Evolutionary conservation across 176 grass and related monocot species (phyloP).

Genomic region (Dactylis glomerata): DNA sequence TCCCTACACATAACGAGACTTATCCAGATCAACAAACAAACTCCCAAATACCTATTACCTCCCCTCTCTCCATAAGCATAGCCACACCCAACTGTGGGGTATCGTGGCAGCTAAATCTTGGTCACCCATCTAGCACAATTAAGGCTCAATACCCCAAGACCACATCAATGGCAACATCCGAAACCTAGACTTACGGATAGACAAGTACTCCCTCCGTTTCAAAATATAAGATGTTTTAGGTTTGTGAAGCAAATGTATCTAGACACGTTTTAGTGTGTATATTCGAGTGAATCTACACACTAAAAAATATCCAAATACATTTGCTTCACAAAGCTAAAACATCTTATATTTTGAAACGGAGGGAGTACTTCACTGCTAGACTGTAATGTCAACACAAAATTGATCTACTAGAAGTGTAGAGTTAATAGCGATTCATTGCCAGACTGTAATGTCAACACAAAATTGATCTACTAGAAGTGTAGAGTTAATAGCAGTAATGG

Average conservation of each 20-base stretch:
- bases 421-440: neutral
- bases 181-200: neutral
- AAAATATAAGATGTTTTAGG: too few relatives aligned
- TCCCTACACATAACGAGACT: neutral
- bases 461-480: conserved; percentile 1
- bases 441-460: neutral
- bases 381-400: neutral
- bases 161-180: neutral
- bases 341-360: too few relatives aligned
- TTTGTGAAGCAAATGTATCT: too few relatives aligned
- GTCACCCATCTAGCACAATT: neutral
- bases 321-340: too few relatives aligned
- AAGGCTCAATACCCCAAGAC: neutral
- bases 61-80: neutral
- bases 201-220: too few relatives aligned
- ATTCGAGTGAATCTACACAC: too few relatives aligned
- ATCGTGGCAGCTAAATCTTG: neutral
- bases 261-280: too few relatives aligned
- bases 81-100: neutral
- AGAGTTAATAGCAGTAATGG: neutral
- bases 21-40: neutral
- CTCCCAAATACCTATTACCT: neutral
- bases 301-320: too few relatives aligned
- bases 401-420: neutral
- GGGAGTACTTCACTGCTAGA: conserved; percentile 11